Base-by-base conservation (phyloP, 1,139 yeast genomes). In the Geotrichum carabidarum region DNA sequence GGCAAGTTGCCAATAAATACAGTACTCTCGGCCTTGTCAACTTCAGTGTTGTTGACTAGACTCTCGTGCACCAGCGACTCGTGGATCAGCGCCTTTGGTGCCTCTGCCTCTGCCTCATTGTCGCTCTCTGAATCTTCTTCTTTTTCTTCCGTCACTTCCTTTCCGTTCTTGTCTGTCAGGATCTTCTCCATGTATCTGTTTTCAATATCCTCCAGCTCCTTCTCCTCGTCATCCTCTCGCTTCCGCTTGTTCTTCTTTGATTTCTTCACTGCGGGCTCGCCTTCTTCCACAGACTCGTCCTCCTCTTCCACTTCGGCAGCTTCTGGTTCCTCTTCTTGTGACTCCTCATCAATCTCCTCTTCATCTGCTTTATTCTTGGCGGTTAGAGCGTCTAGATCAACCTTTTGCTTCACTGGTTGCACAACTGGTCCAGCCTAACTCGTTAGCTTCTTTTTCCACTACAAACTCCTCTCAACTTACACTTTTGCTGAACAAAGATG, bases 1-100 rank as follows among this genome's bases (percentile, higher is more conserved):
- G 88, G 80, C 22, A 93, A 81, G 69, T 94, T 94, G 48, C 98
- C 98, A 11, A 94, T 84, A 67, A 94, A 94, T 0, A 91, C 75
- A 0, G 99, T 93, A 63, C 85, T 79, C 63, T 88, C 93, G 1
- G 96, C 95, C 70, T 90, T 88, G 62, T 81, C 87, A 54, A 89
- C 74, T 68, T 90, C 96, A 11, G 52, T 18, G 34, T 57, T 54
- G 34, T 59, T 54, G 14, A 54, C 46, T 38, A 57, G 48, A 18
- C 46, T 46, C 36, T 47, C 43, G 44, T 43, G 36, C 6, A 18
- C 43, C 15, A 48, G 36, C 4, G 42, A 43, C 50, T 69, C 71
- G 34, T 8, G 40, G 8, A 27, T 44, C 30, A 7, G 44, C 8
- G 4, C 30, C 32, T 48, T 43, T 22, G 34, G 31, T 15, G 48